A percentile compares a stretch with the other conserved stretches of the same genome.
These are phyloP conservation scores for Gaeumannomyces tritici DNA, from an alignment of 2,329 filamentous ascomycete genomes.

Conservation along the genomic window DNA sequence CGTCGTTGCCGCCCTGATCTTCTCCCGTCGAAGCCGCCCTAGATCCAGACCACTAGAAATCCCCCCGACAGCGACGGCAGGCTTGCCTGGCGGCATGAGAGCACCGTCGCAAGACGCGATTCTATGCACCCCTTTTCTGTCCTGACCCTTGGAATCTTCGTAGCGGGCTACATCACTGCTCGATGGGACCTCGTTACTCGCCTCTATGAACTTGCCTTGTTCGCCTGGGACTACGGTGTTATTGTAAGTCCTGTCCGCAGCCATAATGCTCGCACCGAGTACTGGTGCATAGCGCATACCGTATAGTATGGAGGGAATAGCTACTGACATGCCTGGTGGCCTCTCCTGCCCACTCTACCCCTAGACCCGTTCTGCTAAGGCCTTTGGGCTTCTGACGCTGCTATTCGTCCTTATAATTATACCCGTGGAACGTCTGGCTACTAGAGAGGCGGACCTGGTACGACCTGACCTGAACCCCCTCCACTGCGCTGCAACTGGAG, in stretches of 20 bases:
- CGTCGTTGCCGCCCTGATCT: background rate
- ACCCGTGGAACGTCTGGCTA: constrained; percentile 74
- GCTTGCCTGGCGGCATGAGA: constrained; percentile 28
- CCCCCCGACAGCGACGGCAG: background rate
- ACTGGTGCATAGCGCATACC: background rate
- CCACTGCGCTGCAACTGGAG: constrained; percentile 4
- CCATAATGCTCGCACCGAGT: too few species aligned
- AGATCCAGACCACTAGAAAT: background rate
- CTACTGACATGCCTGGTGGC: background rate
- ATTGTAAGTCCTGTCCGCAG: constrained; percentile 52
- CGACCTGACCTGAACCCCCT: constrained; percentile 21
- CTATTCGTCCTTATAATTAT: constrained; percentile 79
- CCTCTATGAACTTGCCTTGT: constrained; percentile 92
- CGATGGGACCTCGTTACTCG: constrained; percentile 97
- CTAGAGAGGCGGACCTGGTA: constrained; percentile 72
- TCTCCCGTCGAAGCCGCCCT: background rate
- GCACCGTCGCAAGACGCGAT: constrained; percentile 23
- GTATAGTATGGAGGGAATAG: background rate
- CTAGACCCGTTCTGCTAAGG: constrained; percentile 77
- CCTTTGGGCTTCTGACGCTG: constrained; percentile 70
- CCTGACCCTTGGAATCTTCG: constrained; percentile 94
- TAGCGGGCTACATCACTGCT: constrained; percentile 98
- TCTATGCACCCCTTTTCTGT: constrained; percentile 97
- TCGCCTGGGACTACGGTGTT: constrained; percentile 98
- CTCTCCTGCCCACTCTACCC: background rate